Evolutionary conservation across 352 stramenopile genomes (phyloP), one percentile per base, ranked within the genome.

Genomic region (Globisporangium mamillatum): DNA sequence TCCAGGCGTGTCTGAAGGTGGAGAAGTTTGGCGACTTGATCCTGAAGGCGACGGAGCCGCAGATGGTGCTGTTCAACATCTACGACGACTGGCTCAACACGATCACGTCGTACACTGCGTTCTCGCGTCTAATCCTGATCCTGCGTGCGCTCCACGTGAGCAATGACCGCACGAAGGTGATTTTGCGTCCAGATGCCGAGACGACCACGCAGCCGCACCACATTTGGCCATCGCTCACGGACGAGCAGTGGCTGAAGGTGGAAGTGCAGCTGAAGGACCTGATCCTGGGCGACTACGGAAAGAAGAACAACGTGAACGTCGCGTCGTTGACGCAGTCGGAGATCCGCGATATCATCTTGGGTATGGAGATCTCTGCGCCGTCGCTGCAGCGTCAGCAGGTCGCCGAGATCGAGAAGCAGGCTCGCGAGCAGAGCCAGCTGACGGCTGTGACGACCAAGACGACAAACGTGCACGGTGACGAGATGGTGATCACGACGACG

Each of bases 231-330:
- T 98, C 92, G 48, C 82, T 99, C 22, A 98, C 95, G 3, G 98
- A 99, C 80, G 97, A 99, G 69, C 95, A 99, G 78, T 99, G 98
- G 98, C 96, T 99, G 60, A 99, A 99, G 84, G 92, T 99, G 5
- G 98, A 99, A 88, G 97, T 99, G 68, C 89, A 97, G 54, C 75
- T 99, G 6, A 99, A 99, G 82, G 98, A 99, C 72, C 76, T 99
- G 38, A 99, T 99, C 66, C 80, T 99, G 57, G 97, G 92, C 25
- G 98, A 99, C 77, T 99, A 99, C 72, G 98, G 97, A 65, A 99
- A 99, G 82, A 99, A 99, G 78, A 99, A 99, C 82, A 99, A 99
- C 75, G 98, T 99, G 34, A 99, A 99, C 79, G 98, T 99, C 9
- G 97, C 96, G 20, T 99, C 97, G 60, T 82, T 99, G 67, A 99